phyloP scores from a whole-genome alignment of 2,329 filamentous ascomycete species.

The Apiospora arundinis region DNA sequence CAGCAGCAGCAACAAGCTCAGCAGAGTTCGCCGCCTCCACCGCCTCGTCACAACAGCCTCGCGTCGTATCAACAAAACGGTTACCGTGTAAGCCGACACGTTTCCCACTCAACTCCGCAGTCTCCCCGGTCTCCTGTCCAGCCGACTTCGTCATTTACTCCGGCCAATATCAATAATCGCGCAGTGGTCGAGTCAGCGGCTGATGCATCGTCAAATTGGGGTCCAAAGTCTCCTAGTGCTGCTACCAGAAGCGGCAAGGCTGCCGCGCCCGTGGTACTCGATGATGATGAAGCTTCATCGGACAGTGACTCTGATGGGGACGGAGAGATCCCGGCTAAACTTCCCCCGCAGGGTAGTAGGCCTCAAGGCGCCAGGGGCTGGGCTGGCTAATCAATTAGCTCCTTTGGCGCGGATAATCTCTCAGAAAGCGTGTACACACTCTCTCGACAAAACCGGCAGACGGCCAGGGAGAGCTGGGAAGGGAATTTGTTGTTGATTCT shows the following conservation, averaged over 20 bases:
- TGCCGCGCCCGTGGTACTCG: constrained; percentile 34
- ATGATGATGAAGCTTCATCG: constrained; percentile 31
- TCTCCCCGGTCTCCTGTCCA: not conserved
- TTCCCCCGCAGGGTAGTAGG: constrained; percentile 27
- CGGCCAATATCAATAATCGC: not conserved
- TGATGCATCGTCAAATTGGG: not conserved
- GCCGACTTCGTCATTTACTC: not conserved
- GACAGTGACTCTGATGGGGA: constrained; percentile 30
- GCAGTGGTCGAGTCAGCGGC: not conserved
- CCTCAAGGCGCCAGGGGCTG: constrained; percentile 23
- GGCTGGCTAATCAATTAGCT: constrained; percentile 22
- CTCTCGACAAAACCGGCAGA: not conserved
- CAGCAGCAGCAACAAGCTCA: constrained; percentile 19
- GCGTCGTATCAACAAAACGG: constrained; percentile 38
- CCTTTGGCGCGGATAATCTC: not conserved
- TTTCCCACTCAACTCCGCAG: constrained; percentile 18
- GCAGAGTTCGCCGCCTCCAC: constrained; percentile 9
- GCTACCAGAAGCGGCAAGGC: constrained; percentile 31
- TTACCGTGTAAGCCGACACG: constrained; percentile 39
- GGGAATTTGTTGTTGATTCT: not conserved
- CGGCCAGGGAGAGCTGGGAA: not conserved
- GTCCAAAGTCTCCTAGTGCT: not conserved
- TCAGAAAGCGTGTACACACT: not conserved
- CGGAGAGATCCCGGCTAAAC: constrained; percentile 38
- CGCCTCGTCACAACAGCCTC: constrained; percentile 32